Conservation (phyloP, 345 rosid species). For the Triadica sebifera region DNA sequence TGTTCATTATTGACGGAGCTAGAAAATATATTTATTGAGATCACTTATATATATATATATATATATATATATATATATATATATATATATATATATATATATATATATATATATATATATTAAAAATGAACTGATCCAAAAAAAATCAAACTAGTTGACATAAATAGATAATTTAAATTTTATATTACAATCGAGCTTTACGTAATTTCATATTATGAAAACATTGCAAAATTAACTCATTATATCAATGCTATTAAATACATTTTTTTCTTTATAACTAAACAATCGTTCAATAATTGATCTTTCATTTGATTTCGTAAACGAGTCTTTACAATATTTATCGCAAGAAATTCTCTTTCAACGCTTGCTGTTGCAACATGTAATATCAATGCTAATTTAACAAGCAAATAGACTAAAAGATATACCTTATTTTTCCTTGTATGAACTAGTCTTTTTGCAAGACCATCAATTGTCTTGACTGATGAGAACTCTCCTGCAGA, state of each 20-base stretch:
- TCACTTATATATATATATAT: too few species aligned
- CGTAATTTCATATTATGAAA: background rate
- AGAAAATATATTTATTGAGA: too few species aligned
- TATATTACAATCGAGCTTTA: too few species aligned
- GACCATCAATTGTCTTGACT: background rate
- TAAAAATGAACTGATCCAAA: too few species aligned
- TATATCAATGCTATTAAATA: background rate
- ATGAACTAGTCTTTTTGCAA: background rate
- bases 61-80: too few species aligned
- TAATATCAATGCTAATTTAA: background rate
- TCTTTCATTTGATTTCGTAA: background rate
- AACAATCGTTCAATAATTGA: background rate
- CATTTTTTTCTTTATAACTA: background rate
- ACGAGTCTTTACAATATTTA: background rate
- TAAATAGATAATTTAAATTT: too few species aligned
- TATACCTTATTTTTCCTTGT: background rate
- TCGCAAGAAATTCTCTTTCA: background rate
- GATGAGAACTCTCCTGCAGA: background rate
- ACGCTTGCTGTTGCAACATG: background rate
- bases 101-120: too few species aligned
- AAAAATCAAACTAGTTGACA: too few species aligned
- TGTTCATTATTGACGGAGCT: too few species aligned
- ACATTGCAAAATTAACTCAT: background rate
- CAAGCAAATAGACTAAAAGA: background rate
- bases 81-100: too few species aligned